Conservation (phyloP, 495 filamentous ascomycete species). For the Astrothelium macrocarpum region DNA sequence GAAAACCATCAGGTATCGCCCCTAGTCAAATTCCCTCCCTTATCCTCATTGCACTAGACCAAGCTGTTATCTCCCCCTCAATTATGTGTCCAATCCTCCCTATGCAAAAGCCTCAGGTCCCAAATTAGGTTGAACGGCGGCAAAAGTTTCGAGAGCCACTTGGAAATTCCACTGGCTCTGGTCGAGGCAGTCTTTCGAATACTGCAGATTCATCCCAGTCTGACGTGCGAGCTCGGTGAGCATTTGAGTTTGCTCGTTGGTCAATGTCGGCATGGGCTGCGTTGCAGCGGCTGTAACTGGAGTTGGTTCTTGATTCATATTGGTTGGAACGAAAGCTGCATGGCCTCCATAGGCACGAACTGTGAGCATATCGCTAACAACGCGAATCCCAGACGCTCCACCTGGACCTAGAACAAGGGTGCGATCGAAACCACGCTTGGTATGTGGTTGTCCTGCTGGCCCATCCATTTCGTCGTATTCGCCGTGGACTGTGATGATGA, state of each 20-base stretch:
- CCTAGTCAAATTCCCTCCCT: too few species aligned
- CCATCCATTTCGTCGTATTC: constrained; percentile 68
- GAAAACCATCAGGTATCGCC: too few species aligned
- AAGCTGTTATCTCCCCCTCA: too few species aligned
- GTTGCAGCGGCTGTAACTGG: not conserved
- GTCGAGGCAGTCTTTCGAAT: constrained; percentile 59
- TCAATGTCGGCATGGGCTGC: constrained; percentile 11
- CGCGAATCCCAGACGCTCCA: constrained; percentile 53
- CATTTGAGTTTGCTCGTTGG: constrained; percentile 34
- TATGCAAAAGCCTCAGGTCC: constrained; percentile 19
- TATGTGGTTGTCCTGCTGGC: constrained; percentile 41
- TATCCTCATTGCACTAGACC: too few species aligned
- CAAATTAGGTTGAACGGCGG: constrained; percentile 38
- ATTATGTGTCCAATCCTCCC: too few species aligned
- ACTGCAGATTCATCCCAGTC: constrained; percentile 64
- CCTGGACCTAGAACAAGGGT: constrained; percentile 78
- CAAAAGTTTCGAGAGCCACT: constrained; percentile 56
- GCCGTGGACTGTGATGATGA: constrained; percentile 71
- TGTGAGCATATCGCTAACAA: constrained; percentile 70
- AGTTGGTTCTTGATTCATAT: constrained; percentile 13
- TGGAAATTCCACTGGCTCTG: constrained; percentile 66
- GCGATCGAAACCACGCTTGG: constrained; percentile 70
- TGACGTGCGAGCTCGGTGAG: constrained; percentile 54
- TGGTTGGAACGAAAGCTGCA: constrained; percentile 47
- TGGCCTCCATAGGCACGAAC: constrained; percentile 57